phyloP scores from a whole-genome alignment of 192 early-diverging fungal species.

The Helicostylum pulchrum region DNA sequence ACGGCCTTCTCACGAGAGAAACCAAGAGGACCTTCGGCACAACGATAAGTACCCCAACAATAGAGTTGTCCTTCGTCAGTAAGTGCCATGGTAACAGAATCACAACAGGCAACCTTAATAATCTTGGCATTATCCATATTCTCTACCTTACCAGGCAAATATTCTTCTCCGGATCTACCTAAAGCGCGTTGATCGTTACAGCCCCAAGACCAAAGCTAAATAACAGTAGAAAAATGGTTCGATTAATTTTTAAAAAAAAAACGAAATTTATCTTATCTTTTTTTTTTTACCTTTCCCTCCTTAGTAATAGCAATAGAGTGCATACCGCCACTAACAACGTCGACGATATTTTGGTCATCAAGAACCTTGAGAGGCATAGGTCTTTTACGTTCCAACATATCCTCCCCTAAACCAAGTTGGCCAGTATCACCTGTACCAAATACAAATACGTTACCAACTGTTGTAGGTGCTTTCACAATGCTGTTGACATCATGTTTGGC shows the following conservation, averaged over 20 bases:
- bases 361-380: conserved; percentile 66
- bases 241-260: background rate
- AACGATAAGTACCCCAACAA: conserved; percentile 82
- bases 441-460: conserved; percentile 65
- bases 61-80: conserved; percentile 77
- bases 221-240: conserved; percentile 1
- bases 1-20: conserved; percentile 64
- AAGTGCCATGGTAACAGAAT: conserved; percentile 79
- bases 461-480: conserved; percentile 13
- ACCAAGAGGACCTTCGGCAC: conserved; percentile 82
- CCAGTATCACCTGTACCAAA: conserved; percentile 89
- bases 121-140: conserved; percentile 74
- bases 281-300: conserved; percentile 62
- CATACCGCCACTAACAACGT: conserved; percentile 82
- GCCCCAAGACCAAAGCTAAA: conserved; percentile 91
- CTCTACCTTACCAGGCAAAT: conserved; percentile 59
- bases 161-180: conserved; percentile 70
- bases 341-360: conserved; percentile 68
- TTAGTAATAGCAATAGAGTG: conserved; percentile 77
- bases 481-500: background rate
- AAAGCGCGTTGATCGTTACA: conserved; percentile 92
- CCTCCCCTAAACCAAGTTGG: conserved; percentile 88
- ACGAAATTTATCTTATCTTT: background rate
- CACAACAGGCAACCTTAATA: conserved; percentile 78
- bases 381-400: conserved; percentile 75